Percentiles rank a stretch among this genome's conserved stretches.
phyloP scores from a whole-genome alignment of 2,329 filamentous ascomycete genomes.

The Aspergillus sp. region DNA sequence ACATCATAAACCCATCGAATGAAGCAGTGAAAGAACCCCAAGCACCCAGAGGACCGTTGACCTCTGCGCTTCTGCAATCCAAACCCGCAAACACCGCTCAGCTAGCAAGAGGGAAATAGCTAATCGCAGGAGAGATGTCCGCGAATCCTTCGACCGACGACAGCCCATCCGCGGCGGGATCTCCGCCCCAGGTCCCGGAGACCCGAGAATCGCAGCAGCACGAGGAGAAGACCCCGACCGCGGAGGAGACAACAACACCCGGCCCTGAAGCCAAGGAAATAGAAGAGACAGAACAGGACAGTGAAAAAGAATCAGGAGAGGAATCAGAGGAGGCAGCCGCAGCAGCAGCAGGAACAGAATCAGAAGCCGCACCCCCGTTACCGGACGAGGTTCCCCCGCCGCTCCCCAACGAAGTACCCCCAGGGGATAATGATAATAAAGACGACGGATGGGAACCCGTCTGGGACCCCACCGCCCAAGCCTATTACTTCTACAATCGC shows the following conservation, averaged over 20 bases:
- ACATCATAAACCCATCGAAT: not conserved
- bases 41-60: not conserved
- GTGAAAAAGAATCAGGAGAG: constrained; percentile 14
- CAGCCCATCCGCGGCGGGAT: not conserved
- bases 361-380: constrained; percentile 39
- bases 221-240: constrained; percentile 25
- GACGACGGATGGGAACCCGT: constrained; percentile 78
- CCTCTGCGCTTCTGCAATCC: not conserved
- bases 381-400: constrained; percentile 49
- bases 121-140: constrained; percentile 19
- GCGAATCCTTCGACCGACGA: constrained; percentile 11
- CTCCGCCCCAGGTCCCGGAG: not conserved
- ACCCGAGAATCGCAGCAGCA: constrained; percentile 21
- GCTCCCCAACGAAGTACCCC: constrained; percentile 56
- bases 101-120: constrained; percentile 3
- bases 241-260: not conserved
- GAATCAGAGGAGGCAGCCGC: constrained; percentile 18
- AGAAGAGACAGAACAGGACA: constrained; percentile 18
- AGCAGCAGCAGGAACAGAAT: no score
- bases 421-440: constrained; percentile 42
- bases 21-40: not conserved
- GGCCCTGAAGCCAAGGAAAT: not conserved
- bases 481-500: constrained; percentile 84
- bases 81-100: not conserved
- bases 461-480: constrained; percentile 69